These are phyloP conservation scores for Guadua angustifolia DNA, from an alignment of 176 grass and related monocot genomes.

Conservation along the genomic window DNA sequence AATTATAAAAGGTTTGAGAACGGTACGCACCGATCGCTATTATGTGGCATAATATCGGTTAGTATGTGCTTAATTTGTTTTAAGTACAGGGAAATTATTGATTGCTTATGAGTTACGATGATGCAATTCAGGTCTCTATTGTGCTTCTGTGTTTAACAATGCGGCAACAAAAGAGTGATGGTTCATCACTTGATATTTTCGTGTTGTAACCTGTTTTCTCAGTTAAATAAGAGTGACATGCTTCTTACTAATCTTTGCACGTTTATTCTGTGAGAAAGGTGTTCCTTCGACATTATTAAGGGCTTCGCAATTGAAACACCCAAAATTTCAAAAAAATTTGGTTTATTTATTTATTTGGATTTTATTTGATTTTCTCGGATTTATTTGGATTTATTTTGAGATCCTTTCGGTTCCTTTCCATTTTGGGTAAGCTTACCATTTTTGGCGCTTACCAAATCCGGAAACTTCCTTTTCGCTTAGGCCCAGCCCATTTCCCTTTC, in stretches of 20 bases:
- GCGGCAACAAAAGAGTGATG: background rate
- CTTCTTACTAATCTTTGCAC: background rate
- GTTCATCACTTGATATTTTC: background rate
- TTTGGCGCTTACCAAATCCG: no score
- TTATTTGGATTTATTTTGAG: no score
- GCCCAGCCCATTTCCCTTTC: no score
- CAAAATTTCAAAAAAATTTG: no score
- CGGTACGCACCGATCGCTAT: background rate
- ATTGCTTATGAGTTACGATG: background rate
- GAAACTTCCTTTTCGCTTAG: no score
- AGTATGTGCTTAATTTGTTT: background rate
- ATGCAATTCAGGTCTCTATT: background rate
- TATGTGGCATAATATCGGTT: background rate
- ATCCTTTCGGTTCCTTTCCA: no score
- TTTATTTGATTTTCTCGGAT: no score
- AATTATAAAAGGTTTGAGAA: background rate
- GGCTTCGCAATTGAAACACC: no score
- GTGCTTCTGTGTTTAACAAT: background rate
- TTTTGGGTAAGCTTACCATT: no score
- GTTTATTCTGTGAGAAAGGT: background rate
- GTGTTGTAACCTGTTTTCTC: background rate
- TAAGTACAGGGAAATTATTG: conserved; percentile 3
- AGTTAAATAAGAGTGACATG: background rate
- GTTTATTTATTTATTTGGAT: no score
- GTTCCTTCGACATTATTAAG: background rate